A percentile compares a stretch with the other conserved stretches of the same genome.
Evolutionary conservation across 495 filamentous ascomycete species (phyloP).

Genomic region (Podospora pseudoanserina): DNA sequence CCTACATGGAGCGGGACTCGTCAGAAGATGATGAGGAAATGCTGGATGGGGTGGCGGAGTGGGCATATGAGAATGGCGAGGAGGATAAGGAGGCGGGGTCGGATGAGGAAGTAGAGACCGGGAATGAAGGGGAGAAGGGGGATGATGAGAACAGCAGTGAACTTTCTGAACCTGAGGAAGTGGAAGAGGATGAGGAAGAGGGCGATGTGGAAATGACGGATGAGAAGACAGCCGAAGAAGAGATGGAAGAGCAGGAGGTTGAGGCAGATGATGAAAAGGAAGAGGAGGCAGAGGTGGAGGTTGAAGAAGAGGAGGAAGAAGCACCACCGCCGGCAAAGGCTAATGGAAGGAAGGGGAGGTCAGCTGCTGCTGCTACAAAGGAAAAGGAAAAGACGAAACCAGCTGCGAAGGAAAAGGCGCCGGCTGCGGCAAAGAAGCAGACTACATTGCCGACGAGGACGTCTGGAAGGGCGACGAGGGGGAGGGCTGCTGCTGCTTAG

Average conservation of each 20-base stretch:
- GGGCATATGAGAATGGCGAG: constrained; percentile 44
- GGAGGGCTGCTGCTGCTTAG: constrained; percentile 9
- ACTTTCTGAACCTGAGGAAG: constrained; percentile 16
- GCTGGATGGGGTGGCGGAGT: constrained; percentile 52
- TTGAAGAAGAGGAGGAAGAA: neutral
- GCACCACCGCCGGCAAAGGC: neutral
- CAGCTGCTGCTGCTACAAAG: neutral
- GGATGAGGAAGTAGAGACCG: constrained; percentile 21
- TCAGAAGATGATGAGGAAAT: constrained; percentile 56
- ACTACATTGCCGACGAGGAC: constrained; percentile 4
- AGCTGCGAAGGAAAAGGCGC: neutral
- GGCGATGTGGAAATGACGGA: constrained; percentile 24
- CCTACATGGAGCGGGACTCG: constrained; percentile 51
- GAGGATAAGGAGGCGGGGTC: constrained; percentile 1
- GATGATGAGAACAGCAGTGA: constrained; percentile 15
- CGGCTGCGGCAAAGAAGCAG: neutral
- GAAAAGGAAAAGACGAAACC: neutral
- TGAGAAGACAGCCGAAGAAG: constrained; percentile 19
- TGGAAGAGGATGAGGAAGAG: constrained; percentile 29
- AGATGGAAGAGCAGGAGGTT: constrained; percentile 2
- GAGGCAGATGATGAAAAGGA: neutral
- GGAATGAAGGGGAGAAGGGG: constrained; percentile 1
- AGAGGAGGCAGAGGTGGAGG: neutral
- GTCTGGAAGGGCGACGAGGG: constrained; percentile 5
- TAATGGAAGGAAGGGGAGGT: neutral